Evolutionary conservation across 1,284 basidiomycete genomes (phyloP).

Genomic region (Fomitopsis palustris): DNA sequence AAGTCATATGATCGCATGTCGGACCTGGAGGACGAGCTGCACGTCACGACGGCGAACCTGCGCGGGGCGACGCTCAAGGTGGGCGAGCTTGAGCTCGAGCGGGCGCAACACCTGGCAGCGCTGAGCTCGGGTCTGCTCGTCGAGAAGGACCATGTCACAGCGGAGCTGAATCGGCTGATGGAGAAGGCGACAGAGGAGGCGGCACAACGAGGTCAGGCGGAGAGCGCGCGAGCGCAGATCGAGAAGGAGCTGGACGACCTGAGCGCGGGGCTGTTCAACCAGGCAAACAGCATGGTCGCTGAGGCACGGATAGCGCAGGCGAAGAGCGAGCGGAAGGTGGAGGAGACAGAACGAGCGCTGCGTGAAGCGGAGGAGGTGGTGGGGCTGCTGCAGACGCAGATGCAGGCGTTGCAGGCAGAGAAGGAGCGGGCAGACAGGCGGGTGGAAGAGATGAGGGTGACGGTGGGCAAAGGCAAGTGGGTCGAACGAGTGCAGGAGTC

Average conservation of each 20-base stretch:
- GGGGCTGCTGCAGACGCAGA: slow-evolving; percentile 78
- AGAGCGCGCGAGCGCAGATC: slow-evolving; percentile 78
- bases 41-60: slow-evolving; percentile 56
- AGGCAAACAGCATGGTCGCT: slow-evolving; percentile 93
- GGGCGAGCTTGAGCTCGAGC: slow-evolving; percentile 70
- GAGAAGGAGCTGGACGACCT: slow-evolving; percentile 92
- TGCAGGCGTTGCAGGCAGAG: slow-evolving; percentile 69
- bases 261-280: slow-evolving; percentile 82
- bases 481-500: slow-evolving; percentile 34
- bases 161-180: slow-evolving; percentile 92
- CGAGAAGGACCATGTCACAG: slow-evolving; percentile 86
- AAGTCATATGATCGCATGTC: slow-evolving; percentile 89
- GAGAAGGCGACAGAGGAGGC: slow-evolving; percentile 94
- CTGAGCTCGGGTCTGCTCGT: slow-evolving; percentile 89
- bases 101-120: slow-evolving; percentile 74
- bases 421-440: slow-evolving; percentile 57
- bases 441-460: slow-evolving; percentile 42
- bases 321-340: slow-evolving; percentile 79
- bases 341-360: slow-evolving; percentile 77
- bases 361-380: slow-evolving; percentile 86
- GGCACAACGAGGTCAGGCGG: slow-evolving; percentile 85
- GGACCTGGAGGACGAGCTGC: slow-evolving; percentile 89
- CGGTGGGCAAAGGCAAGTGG: slow-evolving; percentile 71
- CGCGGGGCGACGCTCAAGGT: slow-evolving; percentile 61
- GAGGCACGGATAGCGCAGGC: slow-evolving; percentile 78